Percentiles rank a stretch among this genome's conserved stretches.
Evolutionary conservation across 2,329 filamentous ascomycete genomes (phyloP).

Genomic region (Pyricularia sp.): DNA sequence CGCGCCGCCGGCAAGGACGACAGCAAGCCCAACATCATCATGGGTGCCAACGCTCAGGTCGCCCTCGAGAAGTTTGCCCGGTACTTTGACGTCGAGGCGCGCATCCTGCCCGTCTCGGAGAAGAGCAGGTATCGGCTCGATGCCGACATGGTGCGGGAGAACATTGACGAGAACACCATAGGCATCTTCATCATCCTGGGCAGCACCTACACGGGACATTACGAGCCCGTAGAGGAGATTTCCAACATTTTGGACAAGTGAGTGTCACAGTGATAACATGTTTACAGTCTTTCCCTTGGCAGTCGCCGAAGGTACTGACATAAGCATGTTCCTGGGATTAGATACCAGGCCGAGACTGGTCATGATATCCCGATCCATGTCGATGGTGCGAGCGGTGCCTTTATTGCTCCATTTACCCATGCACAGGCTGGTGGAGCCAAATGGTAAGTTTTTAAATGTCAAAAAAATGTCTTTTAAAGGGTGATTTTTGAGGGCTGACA

Average conservation of each 20-base stretch:
- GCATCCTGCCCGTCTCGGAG: constrained; percentile 52
- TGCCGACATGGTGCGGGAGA: constrained; percentile 52
- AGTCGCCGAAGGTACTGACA: background rate
- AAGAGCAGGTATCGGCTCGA: constrained; percentile 54
- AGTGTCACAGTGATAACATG: background rate
- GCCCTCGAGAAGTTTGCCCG: constrained; percentile 64
- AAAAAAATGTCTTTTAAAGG: background rate
- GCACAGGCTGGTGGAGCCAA: constrained; percentile 45
- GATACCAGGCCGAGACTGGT: constrained; percentile 51
- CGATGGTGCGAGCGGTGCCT: constrained; percentile 51
- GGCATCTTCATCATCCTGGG: constrained; percentile 67
- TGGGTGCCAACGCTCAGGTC: constrained; percentile 66
- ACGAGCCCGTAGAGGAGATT: constrained; percentile 61
- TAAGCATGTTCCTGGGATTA: background rate
- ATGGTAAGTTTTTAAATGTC: constrained; percentile 30
- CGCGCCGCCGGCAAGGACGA: constrained; percentile 51
- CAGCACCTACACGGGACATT: constrained; percentile 66
- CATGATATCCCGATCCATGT: constrained; percentile 60
- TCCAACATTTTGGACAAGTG: constrained; percentile 49
- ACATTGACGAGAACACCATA: constrained; percentile 68
- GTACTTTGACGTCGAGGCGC: constrained; percentile 65
- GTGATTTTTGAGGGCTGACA: background rate
- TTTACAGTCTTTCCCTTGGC: background rate
- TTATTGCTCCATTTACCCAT: constrained; percentile 52
- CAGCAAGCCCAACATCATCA: constrained; percentile 60